Base-by-base conservation (phyloP, 768 basidiomycete genomes). In the Collybia sp. region DNA sequence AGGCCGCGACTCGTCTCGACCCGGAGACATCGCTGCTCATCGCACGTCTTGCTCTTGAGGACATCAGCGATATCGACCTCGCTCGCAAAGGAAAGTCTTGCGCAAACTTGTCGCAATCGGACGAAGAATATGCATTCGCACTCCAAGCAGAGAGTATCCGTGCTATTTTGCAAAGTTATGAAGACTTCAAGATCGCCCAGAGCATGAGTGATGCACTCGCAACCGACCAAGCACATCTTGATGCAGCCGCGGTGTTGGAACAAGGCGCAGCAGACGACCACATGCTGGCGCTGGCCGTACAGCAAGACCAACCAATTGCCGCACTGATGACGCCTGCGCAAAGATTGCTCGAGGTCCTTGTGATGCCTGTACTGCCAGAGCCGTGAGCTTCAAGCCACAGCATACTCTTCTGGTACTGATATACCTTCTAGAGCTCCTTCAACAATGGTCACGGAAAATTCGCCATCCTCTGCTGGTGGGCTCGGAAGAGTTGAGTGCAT, bases 1-100 rank as follows among this genome's bases (percentile, higher is more conserved):
- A 25, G 25, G 25, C 8, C 25, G 25, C 25, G 25, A 8, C 25
- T 8, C 25, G 8, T 3, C 25, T 8, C 25, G 47, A 50, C 19
- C 20, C 30, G 2, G 44, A 45, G 18, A 58, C 54, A 6, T 41
- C 51, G 8, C 34, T 15, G 18, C 39, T 54, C 40, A 58, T 58
- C 18, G 45, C 33, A 12, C 20, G 30, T 37, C 34, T 36, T 30
- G 20, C 40, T 19, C 45, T 42, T 11, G 37, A 54, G 12, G 51
- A 53, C 38, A 44, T 53, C 13, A 30, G 42, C 2, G 50, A 56
- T n/a, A 49, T 58, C 30, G 37, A 20, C 9, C 13, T 17, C 10
- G 39, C 42, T 12, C 55, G 55, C 32, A 59, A 59, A 36, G 58
- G 55, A 12, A 59, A 59, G 44, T 47, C 46, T 11, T 50, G 55